These are phyloP conservation scores for Lactarius hatsudake DNA, from an alignment of 768 basidiomycete genomes.

Conservation along the genomic window DNA sequence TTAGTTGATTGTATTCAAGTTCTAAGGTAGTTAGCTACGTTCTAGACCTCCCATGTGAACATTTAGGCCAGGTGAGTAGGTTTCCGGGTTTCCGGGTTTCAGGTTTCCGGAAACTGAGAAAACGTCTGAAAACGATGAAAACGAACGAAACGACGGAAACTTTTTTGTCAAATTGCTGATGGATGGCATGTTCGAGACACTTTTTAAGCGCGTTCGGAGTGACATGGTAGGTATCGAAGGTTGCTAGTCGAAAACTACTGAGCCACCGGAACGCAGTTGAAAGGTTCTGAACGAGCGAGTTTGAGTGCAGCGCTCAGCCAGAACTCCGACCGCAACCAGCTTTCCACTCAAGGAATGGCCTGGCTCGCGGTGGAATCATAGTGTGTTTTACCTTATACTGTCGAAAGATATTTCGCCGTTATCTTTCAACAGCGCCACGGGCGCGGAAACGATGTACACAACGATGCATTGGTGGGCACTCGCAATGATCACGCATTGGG, in stretches of 20 bases:
- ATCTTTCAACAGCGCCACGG: not conserved
- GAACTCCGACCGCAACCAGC: not conserved
- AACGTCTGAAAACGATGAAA: too few species aligned
- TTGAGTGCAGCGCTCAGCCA: not conserved
- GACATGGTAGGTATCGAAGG: not conserved
- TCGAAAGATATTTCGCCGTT: not conserved
- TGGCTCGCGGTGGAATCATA: not conserved
- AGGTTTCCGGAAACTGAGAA: too few species aligned
- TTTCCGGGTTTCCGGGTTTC: too few species aligned
- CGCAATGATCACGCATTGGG: constrained; percentile 22
- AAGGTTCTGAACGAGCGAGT: not conserved
- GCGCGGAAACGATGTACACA: not conserved
- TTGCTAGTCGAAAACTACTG: not conserved
- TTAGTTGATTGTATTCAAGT: too few species aligned
- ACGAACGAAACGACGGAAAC: too few species aligned
- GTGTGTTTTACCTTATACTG: not conserved
- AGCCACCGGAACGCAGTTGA: not conserved
- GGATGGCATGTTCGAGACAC: not conserved
- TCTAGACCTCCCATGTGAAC: too few species aligned
- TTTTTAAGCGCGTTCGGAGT: not conserved
- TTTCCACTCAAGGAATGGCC: not conserved
- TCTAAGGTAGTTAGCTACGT: too few species aligned
- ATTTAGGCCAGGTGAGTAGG: too few species aligned
- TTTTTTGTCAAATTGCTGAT: too few species aligned
- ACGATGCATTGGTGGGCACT: constrained; percentile 14